Evolutionary conservation across 2,329 filamentous ascomycete species (phyloP), one percentile per base, ranked within the genome.

Genomic region (Exophiala viscosa): DNA sequence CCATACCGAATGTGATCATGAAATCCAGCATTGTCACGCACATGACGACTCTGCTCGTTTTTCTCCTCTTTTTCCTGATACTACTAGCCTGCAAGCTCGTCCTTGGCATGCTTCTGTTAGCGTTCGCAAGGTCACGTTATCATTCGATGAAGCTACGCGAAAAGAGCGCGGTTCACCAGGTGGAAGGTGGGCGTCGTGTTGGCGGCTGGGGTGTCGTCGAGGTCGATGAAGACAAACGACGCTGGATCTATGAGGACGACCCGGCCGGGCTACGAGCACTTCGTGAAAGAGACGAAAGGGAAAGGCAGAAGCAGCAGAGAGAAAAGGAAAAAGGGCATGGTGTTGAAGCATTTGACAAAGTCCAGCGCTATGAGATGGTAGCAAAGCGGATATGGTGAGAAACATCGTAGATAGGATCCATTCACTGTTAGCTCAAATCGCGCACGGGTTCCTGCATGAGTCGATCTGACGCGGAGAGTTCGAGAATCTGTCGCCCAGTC

Each of bases 361-460:
- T 84, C 58, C 83, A 78, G 62, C 79, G 93, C 63, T 99, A 96
- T 73, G 90, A 90, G 67, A 96, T 97, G 93, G 86, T 90, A 63
- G 89, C 90, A 0, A 97, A 96, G 78, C 81, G 93, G 67, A 99
- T 99, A 63, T 99, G 93, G 93, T 97, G 43, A 52, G n/a, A 23
- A 13, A 17, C n/a, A n/a, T n/a, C n/a, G n/a, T 17, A 14, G n/a
- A 10, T 5, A 18, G 5, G 2, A 40, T 14, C 18, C 15, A 23
- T 20, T 20, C 39, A 20, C 10, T 10, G 18, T 23, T 17, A 40
- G 38, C 5, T 10, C 34, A 36, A 36, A 13, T 13, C 41, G 20
- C 42, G 23, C 31, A 50, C 52, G 53, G 53, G 53, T 56, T 56
- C 53, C 53, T 57, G 54, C 54, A 57, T 50, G 50, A 40, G 46